Percentiles rank a stretch among this genome's conserved stretches.
Evolutionary conservation across 129 eudicot species (phyloP).

Genomic region (Helianthus tuberosus): DNA sequence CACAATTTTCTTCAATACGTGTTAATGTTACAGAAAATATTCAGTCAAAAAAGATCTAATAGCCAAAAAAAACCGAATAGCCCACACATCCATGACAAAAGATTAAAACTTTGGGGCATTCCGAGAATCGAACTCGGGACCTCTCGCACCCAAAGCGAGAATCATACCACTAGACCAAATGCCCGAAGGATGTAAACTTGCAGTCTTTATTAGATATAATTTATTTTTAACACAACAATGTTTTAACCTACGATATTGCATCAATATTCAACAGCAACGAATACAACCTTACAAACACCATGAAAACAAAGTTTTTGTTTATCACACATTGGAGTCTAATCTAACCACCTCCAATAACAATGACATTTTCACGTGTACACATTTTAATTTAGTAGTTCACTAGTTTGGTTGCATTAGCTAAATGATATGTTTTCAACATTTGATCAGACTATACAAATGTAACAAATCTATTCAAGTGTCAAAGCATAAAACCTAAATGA

Average conservation of each 20-base stretch:
- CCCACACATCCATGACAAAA: not conserved
- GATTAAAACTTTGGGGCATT: slow-evolving; percentile 38
- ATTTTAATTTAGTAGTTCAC: slow-evolving; percentile 55
- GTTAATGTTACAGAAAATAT: no score
- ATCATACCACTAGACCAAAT: slow-evolving; percentile 99
- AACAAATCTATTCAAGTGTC: slow-evolving; percentile 84
- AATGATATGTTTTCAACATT: slow-evolving; percentile 79
- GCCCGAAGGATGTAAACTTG: slow-evolving; percentile 34
- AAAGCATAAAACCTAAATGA: slow-evolving; percentile 29
- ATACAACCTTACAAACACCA: no score
- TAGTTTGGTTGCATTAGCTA: slow-evolving; percentile 78
- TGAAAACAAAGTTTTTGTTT: no score
- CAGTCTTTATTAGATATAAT: no score
- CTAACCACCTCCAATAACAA: slow-evolving; percentile 90
- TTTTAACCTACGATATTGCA: no score
- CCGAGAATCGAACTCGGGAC: slow-evolving; percentile 97
- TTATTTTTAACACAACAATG: no score
- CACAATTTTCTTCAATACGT: no score
- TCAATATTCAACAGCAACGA: no score
- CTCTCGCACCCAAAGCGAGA: slow-evolving; percentile 99
- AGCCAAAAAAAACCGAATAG: no score
- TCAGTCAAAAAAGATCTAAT: no score
- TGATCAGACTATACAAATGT: slow-evolving; percentile 38
- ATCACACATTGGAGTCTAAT: slow-evolving; percentile 80
- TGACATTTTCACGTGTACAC: slow-evolving; percentile 59